Evolutionary conservation across 2,329 filamentous ascomycete species (phyloP), one percentile per base, ranked within the genome.

Genomic region (Venturiaceae sp.): DNA sequence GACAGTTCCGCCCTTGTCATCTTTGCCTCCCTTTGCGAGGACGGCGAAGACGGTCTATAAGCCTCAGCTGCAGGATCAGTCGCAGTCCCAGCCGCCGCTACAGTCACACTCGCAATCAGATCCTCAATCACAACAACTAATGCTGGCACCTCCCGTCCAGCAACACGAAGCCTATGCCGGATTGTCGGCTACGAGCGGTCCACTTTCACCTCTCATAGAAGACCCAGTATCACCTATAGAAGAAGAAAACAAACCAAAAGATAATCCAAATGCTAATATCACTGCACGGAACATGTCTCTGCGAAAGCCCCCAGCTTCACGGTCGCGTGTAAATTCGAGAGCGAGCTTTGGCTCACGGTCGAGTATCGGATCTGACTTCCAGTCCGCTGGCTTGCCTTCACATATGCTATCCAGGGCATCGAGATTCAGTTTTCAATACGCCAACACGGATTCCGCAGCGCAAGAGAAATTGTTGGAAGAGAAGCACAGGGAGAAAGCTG

Each of bases 391-490:
- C 7, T 28, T 59, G 9, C 58, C 58, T 5, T 11, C 73, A 50
- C 75, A 78, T 62, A 68, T 76, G 50, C 72, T 70, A 3, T 91
- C 87, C 68, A 88, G 85, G 11, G 88, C 88, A 0, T 90, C 87
- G 0, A 78, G 88, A 14, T 92, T 92, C 67, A 92, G 88, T 65
- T 92, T 92, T 66, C 88, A 92, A 66, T 88, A 91, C 77, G 81
- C 85, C 16, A 86, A 85, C 5, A 83, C 83, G 5, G 86, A 86
- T 14, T 83, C 82, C 5, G 76, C 79, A 4, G 75, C 76, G 0
- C 82, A 86, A 65, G 83, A 86, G 69, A 86, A 84, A 69, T 69
- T 87, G 37, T 74, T 91, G 41, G 89, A 90, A 68, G 88, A 90
- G 64, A 81, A 84, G 53, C 87, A 90, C 68, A 85, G 71, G 16